A percentile compares a stretch with the other conserved stretches of the same genome.
These are phyloP conservation scores for Seminavis robusta DNA, from an alignment of 108 stramenopile genomes.

Conservation along the genomic window DNA sequence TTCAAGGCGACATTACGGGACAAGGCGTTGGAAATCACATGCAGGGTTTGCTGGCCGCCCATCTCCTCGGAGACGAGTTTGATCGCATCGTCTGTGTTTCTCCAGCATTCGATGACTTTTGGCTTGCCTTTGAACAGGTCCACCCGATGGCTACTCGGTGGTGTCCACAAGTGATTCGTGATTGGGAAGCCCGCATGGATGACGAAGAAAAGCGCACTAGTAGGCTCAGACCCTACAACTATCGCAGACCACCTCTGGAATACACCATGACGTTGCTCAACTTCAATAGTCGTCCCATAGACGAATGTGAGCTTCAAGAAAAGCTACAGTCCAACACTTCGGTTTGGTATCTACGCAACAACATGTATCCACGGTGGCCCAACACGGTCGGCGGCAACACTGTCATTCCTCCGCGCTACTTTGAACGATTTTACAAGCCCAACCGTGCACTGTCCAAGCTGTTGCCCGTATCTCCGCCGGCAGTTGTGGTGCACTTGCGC, in stretches of 20 bases:
- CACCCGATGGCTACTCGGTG: not conserved
- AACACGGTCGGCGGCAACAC: too few relatives aligned
- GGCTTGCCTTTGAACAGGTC: slow-evolving; percentile 1
- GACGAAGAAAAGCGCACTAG: not conserved
- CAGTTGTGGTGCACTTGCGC: slow-evolving; percentile 31
- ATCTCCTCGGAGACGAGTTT: slow-evolving; percentile 28
- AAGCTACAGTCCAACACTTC: not conserved
- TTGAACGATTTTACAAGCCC: slow-evolving; percentile 7
- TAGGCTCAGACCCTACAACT: too few relatives aligned
- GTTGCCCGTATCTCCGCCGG: slow-evolving; percentile 12
- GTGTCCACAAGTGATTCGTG: too few relatives aligned
- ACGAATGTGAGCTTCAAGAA: slow-evolving; percentile 22
- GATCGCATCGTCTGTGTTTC: slow-evolving; percentile 31
- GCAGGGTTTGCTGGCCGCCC: slow-evolving; percentile 30
- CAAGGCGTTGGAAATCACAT: slow-evolving; percentile 39
- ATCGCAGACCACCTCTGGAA: too few relatives aligned
- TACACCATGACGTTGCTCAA: slow-evolving; percentile 7
- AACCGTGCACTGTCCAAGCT: slow-evolving; percentile 4
- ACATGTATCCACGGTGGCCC: slow-evolving; percentile 43
- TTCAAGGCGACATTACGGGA: slow-evolving; percentile 9
- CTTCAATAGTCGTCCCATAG: not conserved
- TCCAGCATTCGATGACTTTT: slow-evolving; percentile 2
- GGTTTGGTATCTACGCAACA: slow-evolving; percentile 9
- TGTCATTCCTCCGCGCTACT: slow-evolving; percentile 3
- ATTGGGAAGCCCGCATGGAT: not conserved